Base-by-base conservation (phyloP, 441 rosid species). In the Populus tomentosa region DNA sequence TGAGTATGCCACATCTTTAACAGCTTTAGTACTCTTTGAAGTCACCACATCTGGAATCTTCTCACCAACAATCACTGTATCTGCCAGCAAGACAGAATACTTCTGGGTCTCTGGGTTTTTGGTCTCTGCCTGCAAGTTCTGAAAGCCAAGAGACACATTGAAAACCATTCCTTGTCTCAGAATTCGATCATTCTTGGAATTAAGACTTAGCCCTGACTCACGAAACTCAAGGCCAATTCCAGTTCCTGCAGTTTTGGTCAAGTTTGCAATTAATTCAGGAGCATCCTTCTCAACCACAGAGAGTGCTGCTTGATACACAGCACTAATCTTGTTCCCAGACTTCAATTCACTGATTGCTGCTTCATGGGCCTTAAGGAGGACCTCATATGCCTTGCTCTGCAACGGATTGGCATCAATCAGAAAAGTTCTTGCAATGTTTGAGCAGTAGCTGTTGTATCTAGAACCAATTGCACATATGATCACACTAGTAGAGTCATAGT, bases 221-320 rank as follows among this genome's bases (percentile, higher is more conserved):
- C 98, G 90, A 83, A 93, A 91, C 80, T 91, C 98, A 70, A 93
- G 91, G 66, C 98, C 98, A 4, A 93, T 88, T 66, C 98, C 97
- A 33, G 95, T 93, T 77, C 98, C 98, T 1, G 97, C 95, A 85
- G 91, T 84, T 85, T 84, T 93, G 9, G 98, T 93, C 74, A 93
- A 73, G n/a, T 90, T 88, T 73, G 91, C 83, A 59, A 73, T 78
- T 42, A 93, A 82, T 75, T 91, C 92, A 61, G 97, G 92, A 32
- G 91, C 91, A 71, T 91, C 91, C 76, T 84, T 88, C 84, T 90
- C 88, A 40, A 93, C 90, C 66, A 88, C 88, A 0, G 89, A 83
- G 61, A 88, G 80, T 24, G 95, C 98, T 68, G 95, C 91, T 77
- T 87, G 85, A 82, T 93, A 93, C 23, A 80, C 94, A 70, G 85